A percentile compares a stretch with the other conserved stretches of the same genome.
Evolutionary conservation across 108 stramenopile species (phyloP).

Genomic region (Stephanodiscus triporus): DNA sequence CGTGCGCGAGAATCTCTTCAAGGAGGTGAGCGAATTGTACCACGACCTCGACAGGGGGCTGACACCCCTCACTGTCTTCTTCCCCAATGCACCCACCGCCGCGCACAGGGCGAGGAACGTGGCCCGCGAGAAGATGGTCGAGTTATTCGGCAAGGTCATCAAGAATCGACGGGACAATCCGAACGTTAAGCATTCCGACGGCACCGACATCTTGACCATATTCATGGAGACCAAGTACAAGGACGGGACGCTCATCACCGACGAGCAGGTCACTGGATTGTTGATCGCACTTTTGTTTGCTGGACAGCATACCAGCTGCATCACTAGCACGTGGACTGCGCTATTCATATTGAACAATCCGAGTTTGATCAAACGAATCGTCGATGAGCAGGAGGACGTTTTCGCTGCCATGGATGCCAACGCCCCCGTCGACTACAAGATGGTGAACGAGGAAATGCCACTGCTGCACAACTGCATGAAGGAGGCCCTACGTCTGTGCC

Average conservation of each 20-base stretch:
- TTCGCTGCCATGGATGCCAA: constrained; percentile 31
- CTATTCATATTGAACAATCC: constrained; percentile 88
- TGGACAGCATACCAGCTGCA: constrained; percentile 98
- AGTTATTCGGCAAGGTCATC: constrained; percentile 93
- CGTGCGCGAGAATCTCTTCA: constrained; percentile 95
- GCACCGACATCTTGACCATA: constrained; percentile 94
- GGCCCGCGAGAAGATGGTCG: constrained; percentile 92
- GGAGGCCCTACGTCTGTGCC: constrained; percentile 95
- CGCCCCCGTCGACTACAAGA: constrained; percentile 67
- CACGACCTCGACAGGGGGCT: constrained; percentile 98
- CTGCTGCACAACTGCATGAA: constrained; percentile 94
- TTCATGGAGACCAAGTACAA: constrained; percentile 99
- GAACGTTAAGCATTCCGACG: constrained; percentile 62
- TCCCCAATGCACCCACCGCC: constrained; percentile 93
- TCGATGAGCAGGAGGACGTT: constrained; percentile 79
- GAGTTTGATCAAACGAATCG: constrained; percentile 73
- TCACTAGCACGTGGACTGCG: constrained; percentile 96
- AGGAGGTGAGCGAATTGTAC: constrained; percentile 92
- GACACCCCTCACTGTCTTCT: constrained; percentile 97
- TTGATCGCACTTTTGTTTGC: constrained; percentile 98
- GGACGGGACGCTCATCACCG: constrained; percentile 89
- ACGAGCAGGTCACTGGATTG: constrained; percentile 96
- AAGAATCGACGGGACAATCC: constrained; percentile 82
- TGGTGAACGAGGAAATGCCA: constrained; percentile 85
- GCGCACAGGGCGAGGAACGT: constrained; percentile 83